Evolutionary conservation across 1,284 basidiomycete species (phyloP).

Genomic region (Trametes sp.): DNA sequence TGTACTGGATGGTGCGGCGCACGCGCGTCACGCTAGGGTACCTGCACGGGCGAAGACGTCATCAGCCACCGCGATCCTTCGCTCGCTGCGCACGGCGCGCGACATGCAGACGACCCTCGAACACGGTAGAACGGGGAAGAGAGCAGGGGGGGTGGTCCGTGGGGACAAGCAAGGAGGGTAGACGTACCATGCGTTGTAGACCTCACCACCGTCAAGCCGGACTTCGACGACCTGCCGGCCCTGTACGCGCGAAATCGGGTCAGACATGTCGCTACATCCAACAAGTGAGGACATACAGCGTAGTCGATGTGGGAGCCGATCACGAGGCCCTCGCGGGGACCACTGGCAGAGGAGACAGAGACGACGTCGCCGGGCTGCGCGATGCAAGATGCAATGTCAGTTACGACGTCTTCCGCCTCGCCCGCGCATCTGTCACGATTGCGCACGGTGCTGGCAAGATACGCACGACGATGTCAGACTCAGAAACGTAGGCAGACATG

Average conservation of each 20-base stretch:
- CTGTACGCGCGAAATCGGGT: slow-evolving; percentile 44
- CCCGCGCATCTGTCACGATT: no score
- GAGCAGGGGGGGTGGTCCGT: background rate
- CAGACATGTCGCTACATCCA: no score
- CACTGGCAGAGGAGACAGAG: slow-evolving; percentile 64
- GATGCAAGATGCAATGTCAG: background rate
- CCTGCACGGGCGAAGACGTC: slow-evolving; percentile 45
- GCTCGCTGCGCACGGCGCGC: no score
- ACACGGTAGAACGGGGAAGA: background rate
- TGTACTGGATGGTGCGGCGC: slow-evolving; percentile 69
- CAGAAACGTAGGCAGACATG: slow-evolving; percentile 35
- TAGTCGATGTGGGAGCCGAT: slow-evolving; percentile 75
- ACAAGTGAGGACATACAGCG: slow-evolving; percentile 54
- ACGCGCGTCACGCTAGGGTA: slow-evolving; percentile 78
- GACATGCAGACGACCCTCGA: background rate
- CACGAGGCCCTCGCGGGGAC: slow-evolving; percentile 78
- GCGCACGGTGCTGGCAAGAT: no score
- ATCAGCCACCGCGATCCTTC: slow-evolving; percentile 5
- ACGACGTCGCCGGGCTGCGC: slow-evolving; percentile 79
- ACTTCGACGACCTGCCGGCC: slow-evolving; percentile 83
- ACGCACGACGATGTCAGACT: slow-evolving; percentile 34
- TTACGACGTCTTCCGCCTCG: no score
- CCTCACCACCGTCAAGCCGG: slow-evolving; percentile 70
- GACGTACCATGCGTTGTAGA: slow-evolving; percentile 72
- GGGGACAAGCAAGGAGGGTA: background rate